phyloP scores from a whole-genome alignment of 192 early-diverging fungal genomes.

The Radiomyces spectabilis region DNA sequence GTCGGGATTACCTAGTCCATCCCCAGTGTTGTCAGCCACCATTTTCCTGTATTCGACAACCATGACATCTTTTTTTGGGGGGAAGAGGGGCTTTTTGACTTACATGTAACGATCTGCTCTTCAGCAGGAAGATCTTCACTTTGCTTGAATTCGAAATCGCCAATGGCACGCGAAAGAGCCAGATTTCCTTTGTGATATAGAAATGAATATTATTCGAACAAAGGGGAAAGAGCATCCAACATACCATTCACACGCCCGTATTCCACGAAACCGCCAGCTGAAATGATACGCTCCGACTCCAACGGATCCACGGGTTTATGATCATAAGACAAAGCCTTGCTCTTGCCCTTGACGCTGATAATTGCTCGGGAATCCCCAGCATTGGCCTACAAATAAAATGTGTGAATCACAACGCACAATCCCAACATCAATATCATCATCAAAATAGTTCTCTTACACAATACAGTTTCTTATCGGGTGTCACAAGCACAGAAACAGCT shows the following conservation, averaged over 20 bases:
- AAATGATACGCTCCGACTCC: slow-evolving; percentile 79
- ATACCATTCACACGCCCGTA: slow-evolving; percentile 96
- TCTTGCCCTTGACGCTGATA: slow-evolving; percentile 70
- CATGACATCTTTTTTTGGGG: not conserved
- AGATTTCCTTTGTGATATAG: slow-evolving; percentile 63
- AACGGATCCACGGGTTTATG: slow-evolving; percentile 90
- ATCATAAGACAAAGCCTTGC: slow-evolving; percentile 77
- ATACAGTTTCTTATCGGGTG: slow-evolving; percentile 72
- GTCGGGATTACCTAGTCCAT: slow-evolving; percentile 72
- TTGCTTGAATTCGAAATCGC: slow-evolving; percentile 99
- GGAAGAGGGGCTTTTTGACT: not conserved
- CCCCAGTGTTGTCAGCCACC: no score
- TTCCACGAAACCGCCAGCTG: slow-evolving; percentile 96
- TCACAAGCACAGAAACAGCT: slow-evolving; percentile 81
- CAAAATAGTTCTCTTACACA: slow-evolving; percentile 41
- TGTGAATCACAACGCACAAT: not conserved
- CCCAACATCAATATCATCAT: not conserved
- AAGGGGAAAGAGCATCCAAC: not conserved
- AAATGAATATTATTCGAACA: slow-evolving; percentile 1
- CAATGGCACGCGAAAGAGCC: slow-evolving; percentile 93
- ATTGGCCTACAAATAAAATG: slow-evolving; percentile 53
- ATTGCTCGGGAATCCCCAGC: slow-evolving; percentile 96
- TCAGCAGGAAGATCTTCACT: slow-evolving; percentile 69
- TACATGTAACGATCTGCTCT: slow-evolving; percentile 87
- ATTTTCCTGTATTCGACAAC: no score